Evolutionary conservation across 2,329 filamentous ascomycete genomes (phyloP), one percentile per base, ranked within the genome.

Genomic region (Xylaria sp.): DNA sequence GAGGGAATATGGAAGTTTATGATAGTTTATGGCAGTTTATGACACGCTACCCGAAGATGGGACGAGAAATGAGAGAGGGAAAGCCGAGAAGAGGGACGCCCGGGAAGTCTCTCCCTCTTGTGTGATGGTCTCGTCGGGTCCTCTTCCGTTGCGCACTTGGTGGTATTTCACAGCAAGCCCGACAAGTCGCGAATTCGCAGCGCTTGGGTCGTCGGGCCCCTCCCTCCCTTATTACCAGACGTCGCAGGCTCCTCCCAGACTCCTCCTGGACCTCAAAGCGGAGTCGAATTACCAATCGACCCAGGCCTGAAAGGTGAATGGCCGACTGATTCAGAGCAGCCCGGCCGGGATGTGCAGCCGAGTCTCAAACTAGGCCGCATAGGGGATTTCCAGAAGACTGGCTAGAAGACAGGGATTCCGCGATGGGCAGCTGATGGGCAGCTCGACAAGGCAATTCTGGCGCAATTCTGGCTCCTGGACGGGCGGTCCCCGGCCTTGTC

Each of bases 221-320:
- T 56, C 61, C 61, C 64, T 56, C 64, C 62, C 64, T 62, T 58
- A 63, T 57, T 59, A 52, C 54, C 48, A 61, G 48, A 64, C 55
- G 44, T 62, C 38, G 48, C 61, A 57, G 44, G 31, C 38, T 54
- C 37, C 54, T 60, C 60, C 40, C 55, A 44, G 38, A 57, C 62
- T 60, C 61, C 55, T 63, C 62, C 54, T 52, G 41, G 62, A 49
- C 62, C 41, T 47, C 58, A 40, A 61, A 60, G 58, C 56, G 62
- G 64, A 62, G 62, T 47, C 54, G 47, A 57, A 64, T 59, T 64
- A 64, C 54, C 62, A 66, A 64, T 62, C 40, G 56, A 62, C 37
- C 61, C 58, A 66, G 35, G 25, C 17, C 44, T 29, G 59, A 27
- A 31, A 33, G 47, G 23, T 62, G 62, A 61, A 51, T 64, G 59